Evolutionary conservation across 1,284 basidiomycete species (phyloP).

Genomic region (Ustilago esculenta): DNA sequence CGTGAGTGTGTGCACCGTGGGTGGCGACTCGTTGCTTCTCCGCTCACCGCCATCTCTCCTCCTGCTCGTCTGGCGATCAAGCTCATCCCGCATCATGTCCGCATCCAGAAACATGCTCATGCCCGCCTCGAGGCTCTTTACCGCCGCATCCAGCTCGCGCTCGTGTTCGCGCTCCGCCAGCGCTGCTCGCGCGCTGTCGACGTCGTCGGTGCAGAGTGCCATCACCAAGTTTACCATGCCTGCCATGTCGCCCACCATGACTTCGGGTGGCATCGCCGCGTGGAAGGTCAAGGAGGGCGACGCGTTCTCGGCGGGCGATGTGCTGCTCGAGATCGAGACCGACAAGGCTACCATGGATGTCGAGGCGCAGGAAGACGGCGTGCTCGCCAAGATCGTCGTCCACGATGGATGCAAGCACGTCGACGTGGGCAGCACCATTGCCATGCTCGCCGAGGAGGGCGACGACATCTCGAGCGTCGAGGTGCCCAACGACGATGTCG

Average conservation of each 20-base stretch:
- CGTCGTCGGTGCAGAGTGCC: constrained; percentile 37
- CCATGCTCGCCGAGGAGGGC: constrained; percentile 68
- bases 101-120: constrained; percentile 24
- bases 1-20: no score
- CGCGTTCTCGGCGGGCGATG: constrained; percentile 77
- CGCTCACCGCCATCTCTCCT: constrained; percentile 1
- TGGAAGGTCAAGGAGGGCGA: constrained; percentile 69
- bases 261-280: constrained; percentile 58
- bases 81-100: constrained; percentile 18
- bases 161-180: constrained; percentile 19
- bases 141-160: constrained; percentile 7
- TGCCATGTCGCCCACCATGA: constrained; percentile 66
- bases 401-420: constrained; percentile 65
- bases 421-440: constrained; percentile 67
- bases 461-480: constrained; percentile 68
- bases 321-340: constrained; percentile 85
- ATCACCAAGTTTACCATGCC: constrained; percentile 62
- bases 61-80: neutral
- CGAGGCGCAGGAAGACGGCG: constrained; percentile 69
- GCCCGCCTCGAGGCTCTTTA: constrained; percentile 25
- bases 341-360: constrained; percentile 68
- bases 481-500: constrained; percentile 45
- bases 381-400: constrained; percentile 68
- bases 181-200: constrained; percentile 24
- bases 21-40: constrained; percentile 4